Percentiles rank a stretch among this genome's conserved stretches.
These are phyloP conservation scores for Fragilariopsis cylindrus DNA, from an alignment of 108 stramenopile species.

Conservation along the genomic window DNA sequence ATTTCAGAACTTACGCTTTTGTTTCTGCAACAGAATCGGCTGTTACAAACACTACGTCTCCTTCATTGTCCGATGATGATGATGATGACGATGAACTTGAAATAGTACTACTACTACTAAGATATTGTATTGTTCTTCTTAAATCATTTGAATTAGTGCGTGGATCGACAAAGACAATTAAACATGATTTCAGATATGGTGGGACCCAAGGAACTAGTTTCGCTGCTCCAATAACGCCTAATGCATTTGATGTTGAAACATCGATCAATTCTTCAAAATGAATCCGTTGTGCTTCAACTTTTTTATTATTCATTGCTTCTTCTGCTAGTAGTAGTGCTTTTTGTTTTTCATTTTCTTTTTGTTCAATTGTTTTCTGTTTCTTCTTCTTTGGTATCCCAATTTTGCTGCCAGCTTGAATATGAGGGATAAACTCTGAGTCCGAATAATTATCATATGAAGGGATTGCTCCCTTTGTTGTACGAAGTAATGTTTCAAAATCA, in stretches of 20 bases:
- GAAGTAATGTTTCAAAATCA: slow-evolving; percentile 10
- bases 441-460: slow-evolving; percentile 2
- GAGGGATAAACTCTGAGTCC: slow-evolving; percentile 3
- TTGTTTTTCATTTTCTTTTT: neutral
- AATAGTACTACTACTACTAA: neutral
- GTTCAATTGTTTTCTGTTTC: neutral
- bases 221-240: slow-evolving; percentile 20
- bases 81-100: neutral
- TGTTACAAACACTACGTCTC: slow-evolving; percentile 10
- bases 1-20: neutral
- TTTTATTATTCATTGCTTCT: neutral
- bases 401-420: slow-evolving; percentile 7
- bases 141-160: slow-evolving; percentile 18
- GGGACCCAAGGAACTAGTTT: slow-evolving; percentile 35
- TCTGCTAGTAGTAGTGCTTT: neutral
- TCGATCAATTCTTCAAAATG: slow-evolving; percentile 25
- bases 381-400: too few relatives aligned
- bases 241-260: neutral
- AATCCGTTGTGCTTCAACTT: slow-evolving; percentile 2
- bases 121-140: slow-evolving; percentile 15
- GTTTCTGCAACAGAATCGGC: slow-evolving; percentile 12
- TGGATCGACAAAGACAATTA: slow-evolving; percentile 27
- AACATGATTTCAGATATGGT: slow-evolving; percentile 15
- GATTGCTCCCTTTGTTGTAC: slow-evolving; percentile 9
- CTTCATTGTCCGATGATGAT: neutral